Percentiles rank a stretch among this genome's conserved stretches.
phyloP scores from a whole-genome alignment of 208 protist genomes.

The Leishmania martiniquensis region DNA sequence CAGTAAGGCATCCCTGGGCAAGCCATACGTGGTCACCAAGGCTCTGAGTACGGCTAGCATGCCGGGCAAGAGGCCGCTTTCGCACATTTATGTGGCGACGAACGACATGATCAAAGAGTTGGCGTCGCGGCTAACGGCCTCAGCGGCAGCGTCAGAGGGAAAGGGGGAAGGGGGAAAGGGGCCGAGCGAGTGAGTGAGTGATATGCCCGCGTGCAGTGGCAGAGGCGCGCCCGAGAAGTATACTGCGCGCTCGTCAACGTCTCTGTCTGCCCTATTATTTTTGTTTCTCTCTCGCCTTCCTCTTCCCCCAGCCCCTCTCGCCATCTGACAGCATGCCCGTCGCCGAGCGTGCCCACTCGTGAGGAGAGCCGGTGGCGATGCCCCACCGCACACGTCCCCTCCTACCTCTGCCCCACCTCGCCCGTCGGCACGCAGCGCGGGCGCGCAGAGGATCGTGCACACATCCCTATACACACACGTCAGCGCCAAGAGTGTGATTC shows the following conservation, averaged over 20 bases:
- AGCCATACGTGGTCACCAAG: slow-evolving; percentile 19
- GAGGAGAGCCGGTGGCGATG: not conserved
- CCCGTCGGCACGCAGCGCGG: not conserved
- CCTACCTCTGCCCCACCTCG: not conserved
- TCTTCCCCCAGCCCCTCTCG: not conserved
- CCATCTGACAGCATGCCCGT: not conserved
- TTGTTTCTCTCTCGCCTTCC: not conserved
- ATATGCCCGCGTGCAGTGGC: not conserved
- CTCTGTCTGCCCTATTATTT: not conserved
- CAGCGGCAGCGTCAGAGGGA: slow-evolving; percentile 9
- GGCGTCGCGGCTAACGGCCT: slow-evolving; percentile 10
- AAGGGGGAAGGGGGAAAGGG: not conserved
- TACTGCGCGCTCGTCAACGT: not conserved
- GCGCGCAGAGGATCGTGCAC: not conserved
- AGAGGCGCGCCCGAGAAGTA: not conserved
- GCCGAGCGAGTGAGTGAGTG: too few relatives aligned
- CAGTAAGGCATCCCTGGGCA: not conserved
- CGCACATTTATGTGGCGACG: slow-evolving; percentile 14
- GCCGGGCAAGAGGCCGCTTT: not conserved
- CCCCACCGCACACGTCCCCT: not conserved
- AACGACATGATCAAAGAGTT: slow-evolving; percentile 22
- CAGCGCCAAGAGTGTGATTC: not conserved
- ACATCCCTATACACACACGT: not conserved
- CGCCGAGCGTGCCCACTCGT: too few relatives aligned
- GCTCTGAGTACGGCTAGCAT: slow-evolving; percentile 13